phyloP scores from a whole-genome alignment of 1,284 basidiomycete genomes.

The Trichosporon sp. region DNA sequence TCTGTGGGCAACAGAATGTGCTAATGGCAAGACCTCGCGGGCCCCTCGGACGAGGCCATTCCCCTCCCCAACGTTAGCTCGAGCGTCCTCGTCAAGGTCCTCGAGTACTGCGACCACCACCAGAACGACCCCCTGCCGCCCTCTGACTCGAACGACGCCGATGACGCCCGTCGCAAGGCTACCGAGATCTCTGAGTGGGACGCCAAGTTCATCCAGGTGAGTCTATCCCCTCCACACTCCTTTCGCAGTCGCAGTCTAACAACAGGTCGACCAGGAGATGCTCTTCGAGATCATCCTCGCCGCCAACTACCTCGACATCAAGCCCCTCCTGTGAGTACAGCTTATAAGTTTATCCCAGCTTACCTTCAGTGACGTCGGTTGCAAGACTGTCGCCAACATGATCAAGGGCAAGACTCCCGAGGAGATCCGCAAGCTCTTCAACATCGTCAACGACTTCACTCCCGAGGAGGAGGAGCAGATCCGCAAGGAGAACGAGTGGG shows the following conservation, averaged over 20 bases:
- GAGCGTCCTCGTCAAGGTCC: conserved; percentile 94
- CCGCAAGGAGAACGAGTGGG: conserved; percentile 93
- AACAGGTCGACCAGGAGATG: conserved; percentile 76
- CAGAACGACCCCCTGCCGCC: conserved; percentile 92
- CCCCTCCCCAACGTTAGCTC: conserved; percentile 97
- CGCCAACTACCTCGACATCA: conserved; percentile 99
- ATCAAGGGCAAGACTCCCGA: conserved; percentile 86
- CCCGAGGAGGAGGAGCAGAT: conserved; percentile 99
- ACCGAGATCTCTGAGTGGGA: conserved; percentile 99
- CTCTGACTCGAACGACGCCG: conserved; percentile 71
- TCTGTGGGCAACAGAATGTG: no score
- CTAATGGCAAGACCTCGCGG: conserved; percentile 74
- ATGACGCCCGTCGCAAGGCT: conserved; percentile 95
- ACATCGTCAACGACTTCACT: conserved; percentile 98
- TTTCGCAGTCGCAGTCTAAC: neutral
- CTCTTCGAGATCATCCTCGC: conserved; percentile 98
- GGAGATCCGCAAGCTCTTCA: conserved; percentile 85
- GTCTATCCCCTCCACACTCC: conserved; percentile 21
- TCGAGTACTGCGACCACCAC: conserved; percentile 99
- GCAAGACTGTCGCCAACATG: conserved; percentile 99
- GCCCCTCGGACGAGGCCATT: conserved; percentile 83
- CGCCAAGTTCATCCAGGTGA: conserved; percentile 87
- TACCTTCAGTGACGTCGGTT: conserved; percentile 84
- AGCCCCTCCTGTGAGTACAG: conserved; percentile 84
- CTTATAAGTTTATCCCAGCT: neutral